Base-by-base conservation (phyloP, 371 early-diverging fungal genomes). In the Ordospora colligata region DNA sequence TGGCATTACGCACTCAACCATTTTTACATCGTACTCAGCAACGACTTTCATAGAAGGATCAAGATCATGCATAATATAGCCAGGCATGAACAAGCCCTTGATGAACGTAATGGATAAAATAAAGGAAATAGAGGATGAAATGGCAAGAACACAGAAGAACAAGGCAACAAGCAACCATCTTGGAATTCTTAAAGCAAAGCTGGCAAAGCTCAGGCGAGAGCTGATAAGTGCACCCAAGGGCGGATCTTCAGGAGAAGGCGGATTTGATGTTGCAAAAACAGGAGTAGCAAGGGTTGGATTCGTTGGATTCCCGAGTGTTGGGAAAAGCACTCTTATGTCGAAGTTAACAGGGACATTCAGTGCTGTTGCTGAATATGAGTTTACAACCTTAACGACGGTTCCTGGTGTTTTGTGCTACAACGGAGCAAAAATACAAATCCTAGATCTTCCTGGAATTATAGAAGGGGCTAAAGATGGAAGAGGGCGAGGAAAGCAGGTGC, bases 381-480 rank as follows among this genome's bases (percentile, higher is more conserved):
- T 99, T 86, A 99, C 99, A 5, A 99, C 98, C 0, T 87, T 97
- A 80, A 95, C 95, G 4, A 78, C 83, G 11, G 76, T 83, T 21
- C 80, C 83, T 53, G 97, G 99, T 54, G 92, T 94, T 82, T 91
- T 98, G 76, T 88, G 91, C 65, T 92, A 97, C 85, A 91, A 95
- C 67, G 97, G 97, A 45, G 96, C 97, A 9, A 90, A 90, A 64
- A 94, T 99, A 72, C 98, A 99, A 86, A 87, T 89, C 42, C 83
- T 90, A 0, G 89, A 90, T 86, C 73, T 90, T 43, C 96, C 96
- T 5, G 95, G 96, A 69, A 95, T 99, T 87, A 94, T 99, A 76
- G 96, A 96, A 84, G 99, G 98, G 69, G 99, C 99, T 66, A 90
- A 95, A 76, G 94, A 95, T 82, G 97, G 97, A 71, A 94, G 94